Conservation (phyloP, 345 rosid species). For the Salix exigua region DNA sequence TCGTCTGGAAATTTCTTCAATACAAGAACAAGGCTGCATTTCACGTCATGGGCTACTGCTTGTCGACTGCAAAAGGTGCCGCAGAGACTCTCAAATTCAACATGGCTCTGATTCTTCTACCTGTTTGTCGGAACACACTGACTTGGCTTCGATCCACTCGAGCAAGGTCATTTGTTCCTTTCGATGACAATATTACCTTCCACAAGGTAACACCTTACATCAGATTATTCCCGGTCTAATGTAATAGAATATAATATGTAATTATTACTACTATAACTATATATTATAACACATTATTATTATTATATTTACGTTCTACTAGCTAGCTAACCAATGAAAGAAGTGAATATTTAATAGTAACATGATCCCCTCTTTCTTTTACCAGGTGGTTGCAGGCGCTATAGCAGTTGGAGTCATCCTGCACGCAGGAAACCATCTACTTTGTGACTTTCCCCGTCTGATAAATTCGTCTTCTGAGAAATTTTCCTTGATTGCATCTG, state of each 20-base stretch:
- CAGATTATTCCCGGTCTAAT: too few relatives aligned
- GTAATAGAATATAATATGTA: too few relatives aligned
- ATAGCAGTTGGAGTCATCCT: conserved; percentile 56
- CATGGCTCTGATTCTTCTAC: conserved; percentile 92
- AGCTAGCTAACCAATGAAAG: background rate
- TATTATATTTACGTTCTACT: too few relatives aligned
- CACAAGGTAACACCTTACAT: conserved; percentile 58
- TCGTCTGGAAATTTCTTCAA: conserved; percentile 80
- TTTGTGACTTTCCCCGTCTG: conserved; percentile 81
- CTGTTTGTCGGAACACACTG: conserved; percentile 88
- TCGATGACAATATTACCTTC: conserved; percentile 84
- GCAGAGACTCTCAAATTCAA: conserved; percentile 97
- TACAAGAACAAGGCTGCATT: conserved; percentile 70
- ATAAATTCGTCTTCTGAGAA: conserved; percentile 50
- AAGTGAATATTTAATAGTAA: background rate
- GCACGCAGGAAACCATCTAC: conserved; percentile 72
- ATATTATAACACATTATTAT: too few relatives aligned
- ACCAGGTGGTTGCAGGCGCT: conserved; percentile 73
- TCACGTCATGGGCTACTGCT: conserved; percentile 81
- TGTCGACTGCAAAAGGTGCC: conserved; percentile 84
- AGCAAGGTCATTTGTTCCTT: conserved; percentile 59
- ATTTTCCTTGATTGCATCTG: conserved; percentile 53
- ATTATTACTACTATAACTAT: too few relatives aligned
- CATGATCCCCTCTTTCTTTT: background rate
- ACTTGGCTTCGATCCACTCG: conserved; percentile 89